These are phyloP conservation scores for Cordyceps cateniannulata DNA, from an alignment of 2,329 filamentous ascomycete species.

Conservation along the genomic window DNA sequence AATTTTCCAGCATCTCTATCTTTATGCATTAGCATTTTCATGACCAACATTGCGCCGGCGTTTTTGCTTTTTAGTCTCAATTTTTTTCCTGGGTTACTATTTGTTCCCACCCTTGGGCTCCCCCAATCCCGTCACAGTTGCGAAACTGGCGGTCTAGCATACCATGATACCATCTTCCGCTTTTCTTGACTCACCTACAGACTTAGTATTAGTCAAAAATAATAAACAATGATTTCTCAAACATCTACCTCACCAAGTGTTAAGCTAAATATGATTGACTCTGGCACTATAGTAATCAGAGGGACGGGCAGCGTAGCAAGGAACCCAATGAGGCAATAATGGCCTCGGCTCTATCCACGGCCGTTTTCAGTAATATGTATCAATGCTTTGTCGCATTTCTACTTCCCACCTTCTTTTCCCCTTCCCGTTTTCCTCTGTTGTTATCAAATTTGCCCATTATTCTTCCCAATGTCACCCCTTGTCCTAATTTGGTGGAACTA, in stretches of 20 bases:
- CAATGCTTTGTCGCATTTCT: too few species aligned
- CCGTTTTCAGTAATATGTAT: too few species aligned
- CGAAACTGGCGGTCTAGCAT: slow-evolving; percentile 6
- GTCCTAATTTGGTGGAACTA: background rate
- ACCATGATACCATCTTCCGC: background rate
- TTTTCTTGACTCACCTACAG: background rate
- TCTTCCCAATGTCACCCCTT: background rate
- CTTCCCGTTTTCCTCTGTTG: background rate
- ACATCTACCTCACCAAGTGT: background rate
- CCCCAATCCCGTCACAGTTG: background rate
- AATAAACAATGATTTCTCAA: background rate
- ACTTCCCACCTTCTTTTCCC: too few species aligned
- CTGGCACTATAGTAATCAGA: too few species aligned
- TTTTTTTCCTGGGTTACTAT: background rate
- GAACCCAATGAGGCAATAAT: too few species aligned
- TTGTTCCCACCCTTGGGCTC: background rate
- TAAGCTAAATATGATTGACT: too few species aligned
- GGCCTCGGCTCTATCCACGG: too few species aligned
- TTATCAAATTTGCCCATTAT: background rate
- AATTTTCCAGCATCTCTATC: background rate
- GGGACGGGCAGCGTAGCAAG: too few species aligned
- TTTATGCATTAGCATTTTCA: background rate
- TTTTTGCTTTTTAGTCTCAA: background rate
- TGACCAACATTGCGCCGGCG: background rate
- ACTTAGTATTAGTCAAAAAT: background rate